Evolutionary conservation across 2,329 filamentous ascomycete species (phyloP).

Genomic region (Colletotrichum kahawae): DNA sequence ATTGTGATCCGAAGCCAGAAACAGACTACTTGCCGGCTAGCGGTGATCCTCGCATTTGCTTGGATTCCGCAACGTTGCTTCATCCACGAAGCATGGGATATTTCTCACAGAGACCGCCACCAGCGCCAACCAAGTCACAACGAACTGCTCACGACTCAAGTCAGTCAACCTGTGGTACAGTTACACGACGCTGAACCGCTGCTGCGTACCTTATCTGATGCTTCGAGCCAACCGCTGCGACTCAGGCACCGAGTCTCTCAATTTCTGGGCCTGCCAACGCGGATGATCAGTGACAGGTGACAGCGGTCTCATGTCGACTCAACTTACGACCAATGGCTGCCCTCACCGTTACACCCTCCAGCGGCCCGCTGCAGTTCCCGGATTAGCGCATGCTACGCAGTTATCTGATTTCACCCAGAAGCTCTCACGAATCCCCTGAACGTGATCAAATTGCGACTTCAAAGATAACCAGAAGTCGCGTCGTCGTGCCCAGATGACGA

Average conservation of each 20-base stretch:
- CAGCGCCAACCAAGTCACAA: background rate
- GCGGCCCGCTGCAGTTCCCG: conserved; percentile 8
- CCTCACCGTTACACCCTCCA: background rate
- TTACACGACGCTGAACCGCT: background rate
- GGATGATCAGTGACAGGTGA: conserved; percentile 2
- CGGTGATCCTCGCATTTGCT: background rate
- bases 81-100: background rate
- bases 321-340: background rate
- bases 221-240: background rate
- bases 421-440: background rate
- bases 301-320: conserved; percentile 2
- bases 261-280: background rate
- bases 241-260: background rate
- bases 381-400: background rate
- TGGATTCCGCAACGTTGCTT: background rate
- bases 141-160: background rate
- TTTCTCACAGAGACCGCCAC: background rate
- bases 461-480: background rate
- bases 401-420: background rate
- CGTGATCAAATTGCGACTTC: background rate
- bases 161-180: background rate
- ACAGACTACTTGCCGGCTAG: background rate
- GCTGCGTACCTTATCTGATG: background rate
- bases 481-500: background rate
- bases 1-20: background rate